Conservation (phyloP, 108 stramenopile species). For the Stephanodiscus triporus region DNA sequence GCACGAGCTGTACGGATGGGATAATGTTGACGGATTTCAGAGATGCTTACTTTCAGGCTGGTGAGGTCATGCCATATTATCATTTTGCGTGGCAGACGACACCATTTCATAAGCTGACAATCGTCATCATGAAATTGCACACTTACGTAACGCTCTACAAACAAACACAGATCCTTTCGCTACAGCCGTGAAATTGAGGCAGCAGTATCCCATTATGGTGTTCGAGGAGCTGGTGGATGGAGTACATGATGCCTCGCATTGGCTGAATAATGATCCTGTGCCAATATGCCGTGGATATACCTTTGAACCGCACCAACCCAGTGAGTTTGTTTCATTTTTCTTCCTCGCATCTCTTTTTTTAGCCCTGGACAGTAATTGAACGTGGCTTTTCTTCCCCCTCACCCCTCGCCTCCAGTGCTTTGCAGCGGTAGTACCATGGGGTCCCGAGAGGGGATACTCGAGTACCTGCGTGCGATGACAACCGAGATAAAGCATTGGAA, state of each 20-base stretch:
- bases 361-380: neutral
- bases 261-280: conserved; percentile 54
- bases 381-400: neutral
- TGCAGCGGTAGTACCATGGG: conserved; percentile 79
- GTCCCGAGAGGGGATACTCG: conserved; percentile 70
- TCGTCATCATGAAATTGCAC: no score
- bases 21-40: conserved; percentile 69
- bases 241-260: conserved; percentile 59
- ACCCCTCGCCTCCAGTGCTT: conserved; percentile 50
- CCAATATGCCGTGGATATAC: conserved; percentile 31
- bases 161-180: conserved; percentile 73
- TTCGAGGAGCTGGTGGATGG: conserved; percentile 56
- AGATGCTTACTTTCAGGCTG: conserved; percentile 66
- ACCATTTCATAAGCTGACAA: no score
- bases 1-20: conserved; percentile 68
- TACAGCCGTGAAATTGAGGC: conserved; percentile 46
- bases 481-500: conserved; percentile 74
- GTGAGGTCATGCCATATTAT: no score
- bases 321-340: neutral
- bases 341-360: neutral
- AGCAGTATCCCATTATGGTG: conserved; percentile 50
- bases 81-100: no score
- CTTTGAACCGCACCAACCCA: conserved; percentile 8
- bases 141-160: no score
- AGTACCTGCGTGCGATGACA: conserved; percentile 68